phyloP scores from a whole-genome alignment of 305 asterid genomes.

The Monarda citriodora region DNA sequence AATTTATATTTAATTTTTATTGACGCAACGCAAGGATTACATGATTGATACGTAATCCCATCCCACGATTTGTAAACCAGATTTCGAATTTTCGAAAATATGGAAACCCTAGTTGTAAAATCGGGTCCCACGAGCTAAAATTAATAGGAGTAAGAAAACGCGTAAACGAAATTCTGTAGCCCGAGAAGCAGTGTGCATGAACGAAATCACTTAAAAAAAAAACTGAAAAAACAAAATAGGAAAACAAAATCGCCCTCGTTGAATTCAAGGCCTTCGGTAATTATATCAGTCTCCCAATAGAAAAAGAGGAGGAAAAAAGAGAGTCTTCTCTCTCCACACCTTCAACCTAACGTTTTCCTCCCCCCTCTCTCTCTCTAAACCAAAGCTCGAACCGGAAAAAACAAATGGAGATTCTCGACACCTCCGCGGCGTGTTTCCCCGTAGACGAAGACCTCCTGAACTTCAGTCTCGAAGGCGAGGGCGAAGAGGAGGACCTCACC shows the following conservation, averaged over 20 bases:
- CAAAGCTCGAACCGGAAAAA: background rate
- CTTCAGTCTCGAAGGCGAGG: conserved; percentile 65
- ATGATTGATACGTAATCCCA: no score
- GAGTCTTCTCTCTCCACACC: conserved; percentile 10
- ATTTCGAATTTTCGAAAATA: no score
- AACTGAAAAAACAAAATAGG: background rate
- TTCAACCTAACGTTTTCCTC: conserved; percentile 20
- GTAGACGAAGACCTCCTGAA: conserved; percentile 67
- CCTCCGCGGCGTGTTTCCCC: conserved; percentile 33
- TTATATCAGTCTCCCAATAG: conserved; percentile 22
- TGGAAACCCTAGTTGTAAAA: no score
- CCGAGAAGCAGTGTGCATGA: conserved; percentile 17
- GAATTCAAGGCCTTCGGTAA: conserved; percentile 31
- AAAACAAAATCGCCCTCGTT: conserved; percentile 19
- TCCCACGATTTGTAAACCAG: no score
- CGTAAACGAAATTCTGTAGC: conserved; percentile 6
- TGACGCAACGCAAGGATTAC: no score
- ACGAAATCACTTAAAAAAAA: background rate
- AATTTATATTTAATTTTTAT: no score
- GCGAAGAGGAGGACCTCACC: conserved; percentile 27
- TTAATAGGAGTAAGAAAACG: background rate
- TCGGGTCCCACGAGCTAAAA: no score
- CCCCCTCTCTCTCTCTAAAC: conserved; percentile 15
- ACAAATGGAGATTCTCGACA: conserved; percentile 33
- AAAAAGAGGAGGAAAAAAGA: conserved; percentile 1